These are phyloP conservation scores for Mallotus nudiflorus DNA, from an alignment of 345 rosid genomes.

Conservation along the genomic window DNA sequence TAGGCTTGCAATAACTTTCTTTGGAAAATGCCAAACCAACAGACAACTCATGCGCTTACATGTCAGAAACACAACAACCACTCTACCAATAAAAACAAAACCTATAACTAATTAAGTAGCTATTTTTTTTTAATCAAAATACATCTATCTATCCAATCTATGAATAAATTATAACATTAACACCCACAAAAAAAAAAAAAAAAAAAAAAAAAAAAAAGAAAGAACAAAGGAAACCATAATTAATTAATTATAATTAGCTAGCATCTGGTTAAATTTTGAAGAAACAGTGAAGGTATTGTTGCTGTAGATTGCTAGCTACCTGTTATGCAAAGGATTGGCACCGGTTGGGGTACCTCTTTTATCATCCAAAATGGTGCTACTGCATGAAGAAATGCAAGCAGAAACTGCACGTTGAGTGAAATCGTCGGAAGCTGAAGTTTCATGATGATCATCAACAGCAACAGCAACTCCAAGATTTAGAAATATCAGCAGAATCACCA, in stretches of 20 bases:
- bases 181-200: too few relatives aligned
- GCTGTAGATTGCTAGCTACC: slow-evolving; percentile 8
- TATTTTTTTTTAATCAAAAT: not conserved
- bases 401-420: not conserved
- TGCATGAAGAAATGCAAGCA: slow-evolving; percentile 3
- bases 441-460: not conserved
- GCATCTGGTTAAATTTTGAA: not conserved
- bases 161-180: slow-evolving; percentile 3
- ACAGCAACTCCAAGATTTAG: not conserved
- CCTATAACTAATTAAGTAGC: too few relatives aligned
- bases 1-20: slow-evolving; percentile 10
- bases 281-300: too few relatives aligned
- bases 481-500: slow-evolving; percentile 3
- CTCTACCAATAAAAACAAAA: not conserved
- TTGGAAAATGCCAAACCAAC: slow-evolving; percentile 6
- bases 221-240: not conserved
- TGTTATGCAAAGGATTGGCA: slow-evolving; percentile 48
- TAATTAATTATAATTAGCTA: too few relatives aligned
- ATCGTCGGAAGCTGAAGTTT: not conserved
- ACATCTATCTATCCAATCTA: not conserved
- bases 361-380: slow-evolving; percentile 25
- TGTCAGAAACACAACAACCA: slow-evolving; percentile 13
- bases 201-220: too few relatives aligned
- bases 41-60: slow-evolving; percentile 37
- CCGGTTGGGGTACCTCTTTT: slow-evolving; percentile 48